These are phyloP conservation scores for Caryopteris hybrid DNA, from an alignment of 305 asterid species.

Conservation along the genomic window DNA sequence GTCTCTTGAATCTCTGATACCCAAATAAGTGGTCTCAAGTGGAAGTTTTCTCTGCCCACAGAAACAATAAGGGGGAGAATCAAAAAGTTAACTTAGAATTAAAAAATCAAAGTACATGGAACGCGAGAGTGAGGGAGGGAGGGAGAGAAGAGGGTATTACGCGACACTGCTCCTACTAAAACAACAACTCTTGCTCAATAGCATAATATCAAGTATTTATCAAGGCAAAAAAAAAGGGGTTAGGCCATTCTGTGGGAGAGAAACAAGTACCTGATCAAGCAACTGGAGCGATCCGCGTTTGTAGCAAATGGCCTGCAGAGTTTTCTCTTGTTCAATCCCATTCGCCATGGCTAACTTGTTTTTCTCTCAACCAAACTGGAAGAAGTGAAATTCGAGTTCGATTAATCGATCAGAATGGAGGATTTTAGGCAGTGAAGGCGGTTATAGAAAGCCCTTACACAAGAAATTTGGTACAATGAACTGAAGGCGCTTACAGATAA, in stretches of 20 bases:
- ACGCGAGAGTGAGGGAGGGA: not conserved
- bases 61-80: conserved; percentile 3
- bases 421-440: no score
- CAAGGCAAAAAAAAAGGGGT: not conserved
- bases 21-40: conserved; percentile 64
- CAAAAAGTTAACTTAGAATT: no score
- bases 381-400: no score
- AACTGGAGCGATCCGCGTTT: conserved; percentile 72
- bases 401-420: no score
- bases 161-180: not conserved
- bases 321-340: conserved; percentile 27
- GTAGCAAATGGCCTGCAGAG: conserved; percentile 63
- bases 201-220: not conserved
- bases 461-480: no score
- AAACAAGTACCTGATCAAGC: conserved; percentile 82
- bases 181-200: not conserved
- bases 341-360: conserved; percentile 35
- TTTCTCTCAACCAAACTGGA: not conserved
- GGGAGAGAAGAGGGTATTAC: no score
- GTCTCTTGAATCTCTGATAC: conserved; percentile 51
- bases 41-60: conserved; percentile 87
- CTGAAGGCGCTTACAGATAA: no score
- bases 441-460: no score
- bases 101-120: not conserved
- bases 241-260: no score